A percentile compares a stretch with the other conserved stretches of the same genome.
Conservation (phyloP, 345 rosid genomes). For the Hibiscus syriacus region DNA sequence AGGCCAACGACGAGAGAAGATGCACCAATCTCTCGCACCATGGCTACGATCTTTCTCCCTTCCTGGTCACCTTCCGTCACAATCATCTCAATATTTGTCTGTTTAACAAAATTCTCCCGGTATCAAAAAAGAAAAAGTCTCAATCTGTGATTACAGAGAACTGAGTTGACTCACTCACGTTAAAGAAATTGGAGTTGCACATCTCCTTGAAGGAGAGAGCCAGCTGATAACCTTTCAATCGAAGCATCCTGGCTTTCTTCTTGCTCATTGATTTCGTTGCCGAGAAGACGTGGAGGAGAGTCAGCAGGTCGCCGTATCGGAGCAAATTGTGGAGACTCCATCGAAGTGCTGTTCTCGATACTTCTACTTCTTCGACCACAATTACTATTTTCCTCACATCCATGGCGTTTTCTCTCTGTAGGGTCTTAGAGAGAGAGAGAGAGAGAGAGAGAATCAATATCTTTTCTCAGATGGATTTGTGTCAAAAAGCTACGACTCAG, state of each 20-base stretch:
- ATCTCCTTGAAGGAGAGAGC: conserved; percentile 59
- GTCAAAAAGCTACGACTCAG: background rate
- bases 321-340: conserved; percentile 56
- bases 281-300: conserved; percentile 52
- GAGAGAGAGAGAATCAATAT: background rate
- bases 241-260: conserved; percentile 37
- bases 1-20: conserved; percentile 80
- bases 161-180: conserved; percentile 22
- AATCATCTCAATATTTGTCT: conserved; percentile 42
- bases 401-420: conserved; percentile 7
- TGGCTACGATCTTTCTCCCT: conserved; percentile 51
- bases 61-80: conserved; percentile 83
- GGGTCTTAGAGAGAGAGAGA: background rate
- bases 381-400: conserved; percentile 48
- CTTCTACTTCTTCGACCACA: conserved; percentile 49
- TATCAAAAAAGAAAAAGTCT: background rate
- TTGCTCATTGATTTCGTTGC: conserved; percentile 26
- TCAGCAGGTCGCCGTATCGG: conserved; percentile 46
- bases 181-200: conserved; percentile 40
- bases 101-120: conserved; percentile 19
- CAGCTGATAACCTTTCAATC: conserved; percentile 41
- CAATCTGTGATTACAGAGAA: background rate
- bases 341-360: conserved; percentile 40
- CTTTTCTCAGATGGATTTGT: conserved; percentile 1
- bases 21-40: conserved; percentile 75